Conservation (phyloP, 768 basidiomycete genomes). For the Infundibulicybe gibba region DNA sequence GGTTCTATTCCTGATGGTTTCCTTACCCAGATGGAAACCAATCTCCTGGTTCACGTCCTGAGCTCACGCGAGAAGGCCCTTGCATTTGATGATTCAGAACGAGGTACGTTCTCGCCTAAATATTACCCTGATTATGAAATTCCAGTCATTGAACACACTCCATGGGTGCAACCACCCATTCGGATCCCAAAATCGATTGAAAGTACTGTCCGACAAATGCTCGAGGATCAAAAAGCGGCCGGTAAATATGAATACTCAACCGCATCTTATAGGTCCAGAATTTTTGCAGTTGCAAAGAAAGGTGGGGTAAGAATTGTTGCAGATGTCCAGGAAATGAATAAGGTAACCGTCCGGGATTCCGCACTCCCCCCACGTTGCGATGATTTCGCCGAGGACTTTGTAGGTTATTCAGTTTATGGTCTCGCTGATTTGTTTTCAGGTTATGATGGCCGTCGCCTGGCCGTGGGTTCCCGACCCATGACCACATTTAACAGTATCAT, state of each 20-base stretch:
- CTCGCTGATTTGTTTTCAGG: constrained; percentile 25
- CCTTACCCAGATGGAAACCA: constrained; percentile 6
- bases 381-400: too few species aligned
- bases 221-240: too few species aligned
- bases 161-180: constrained; percentile 25
- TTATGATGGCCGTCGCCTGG: constrained; percentile 24
- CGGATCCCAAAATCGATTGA: constrained; percentile 19
- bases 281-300: constrained; percentile 22
- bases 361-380: too few species aligned
- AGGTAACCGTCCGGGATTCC: too few species aligned
- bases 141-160: constrained; percentile 26
- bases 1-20: constrained; percentile 1
- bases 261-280: constrained; percentile 7
- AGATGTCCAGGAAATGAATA: constrained; percentile 28
- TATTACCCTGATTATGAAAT: too few species aligned
- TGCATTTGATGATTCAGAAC: constrained; percentile 16
- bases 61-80: constrained; percentile 7
- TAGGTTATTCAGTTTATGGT: too few species aligned
- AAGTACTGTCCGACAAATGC: constrained; percentile 14
- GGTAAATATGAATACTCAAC: too few species aligned
- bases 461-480: constrained; percentile 20
- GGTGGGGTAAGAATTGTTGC: constrained; percentile 25
- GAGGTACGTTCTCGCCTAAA: constrained; percentile 22
- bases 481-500: constrained; percentile 25
- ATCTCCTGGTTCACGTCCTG: constrained; percentile 15